phyloP scores from a whole-genome alignment of 176 grass and related monocot species.

The Canna indica region DNA sequence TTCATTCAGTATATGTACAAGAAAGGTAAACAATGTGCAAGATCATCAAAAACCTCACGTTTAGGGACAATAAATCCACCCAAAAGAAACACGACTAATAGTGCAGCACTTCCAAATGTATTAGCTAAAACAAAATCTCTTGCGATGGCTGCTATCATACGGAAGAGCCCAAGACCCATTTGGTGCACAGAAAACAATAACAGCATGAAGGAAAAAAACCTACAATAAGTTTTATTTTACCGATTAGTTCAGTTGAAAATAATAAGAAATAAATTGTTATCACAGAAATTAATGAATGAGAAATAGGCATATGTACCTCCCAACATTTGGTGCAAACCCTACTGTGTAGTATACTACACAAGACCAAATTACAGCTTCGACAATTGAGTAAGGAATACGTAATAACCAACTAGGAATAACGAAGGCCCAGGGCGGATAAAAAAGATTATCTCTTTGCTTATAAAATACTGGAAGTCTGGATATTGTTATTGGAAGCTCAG shows the following conservation, averaged over 20 bases:
- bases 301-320: conserved; percentile 28
- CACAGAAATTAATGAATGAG: not conserved
- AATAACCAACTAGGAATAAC: conserved; percentile 61
- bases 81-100: conserved; percentile 50
- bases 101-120: conserved; percentile 50
- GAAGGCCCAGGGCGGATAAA: conserved; percentile 72
- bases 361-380: conserved; percentile 66
- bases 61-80: conserved; percentile 70
- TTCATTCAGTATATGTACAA: not conserved
- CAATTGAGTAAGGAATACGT: conserved; percentile 54
- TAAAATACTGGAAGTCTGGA: conserved; percentile 57
- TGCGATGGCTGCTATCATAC: conserved; percentile 63
- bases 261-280: not conserved
- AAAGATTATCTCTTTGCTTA: conserved; percentile 71
- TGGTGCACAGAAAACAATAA: conserved; percentile 58
- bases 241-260: not conserved
- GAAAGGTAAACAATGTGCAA: not conserved
- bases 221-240: conserved; percentile 13
- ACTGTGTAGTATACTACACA: conserved; percentile 65
- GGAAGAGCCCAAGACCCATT: conserved; percentile 75
- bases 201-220: conserved; percentile 63
- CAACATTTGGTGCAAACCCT: conserved; percentile 49
- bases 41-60: conserved; percentile 24
- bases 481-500: conserved; percentile 62
- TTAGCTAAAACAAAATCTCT: conserved; percentile 47